These are phyloP conservation scores for Leptographium wingfieldii DNA, from an alignment of 2,329 filamentous ascomycete species.

Conservation along the genomic window DNA sequence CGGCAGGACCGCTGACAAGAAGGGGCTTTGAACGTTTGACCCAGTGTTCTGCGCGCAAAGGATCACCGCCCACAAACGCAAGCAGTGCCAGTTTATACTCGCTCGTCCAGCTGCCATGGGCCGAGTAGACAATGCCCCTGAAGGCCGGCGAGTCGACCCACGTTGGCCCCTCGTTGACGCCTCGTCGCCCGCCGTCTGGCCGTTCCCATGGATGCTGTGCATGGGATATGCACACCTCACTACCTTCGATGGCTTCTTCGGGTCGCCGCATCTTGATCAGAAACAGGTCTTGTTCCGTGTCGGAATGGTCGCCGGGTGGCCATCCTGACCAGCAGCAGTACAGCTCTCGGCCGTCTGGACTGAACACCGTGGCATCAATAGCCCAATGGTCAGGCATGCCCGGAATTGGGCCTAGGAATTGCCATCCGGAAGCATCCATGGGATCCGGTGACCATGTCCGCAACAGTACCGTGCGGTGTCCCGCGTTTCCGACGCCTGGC, in stretches of 20 bases:
- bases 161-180: constrained; percentile 14
- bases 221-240: constrained; percentile 9
- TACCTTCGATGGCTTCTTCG: constrained; percentile 10
- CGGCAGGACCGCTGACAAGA: neutral
- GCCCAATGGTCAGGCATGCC: constrained; percentile 13
- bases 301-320: constrained; percentile 11
- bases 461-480: constrained; percentile 4
- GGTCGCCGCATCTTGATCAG: constrained; percentile 11
- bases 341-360: constrained; percentile 6
- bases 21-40: constrained; percentile 5
- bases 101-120: constrained; percentile 14
- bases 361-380: constrained; percentile 12
- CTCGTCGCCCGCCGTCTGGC: constrained; percentile 10
- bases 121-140: constrained; percentile 13
- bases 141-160: constrained; percentile 12
- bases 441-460: neutral
- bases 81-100: constrained; percentile 13
- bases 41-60: constrained; percentile 7
- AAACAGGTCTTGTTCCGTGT: constrained; percentile 13
- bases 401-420: constrained; percentile 11
- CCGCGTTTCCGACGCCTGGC: constrained; percentile 5
- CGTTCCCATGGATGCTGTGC: constrained; percentile 12
- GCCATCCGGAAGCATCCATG: constrained; percentile 7
- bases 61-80: constrained; percentile 9
- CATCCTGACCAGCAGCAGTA: constrained; percentile 14